Base-by-base conservation (phyloP, 2,329 filamentous ascomycete genomes). In the Xylariaceae sp. region DNA sequence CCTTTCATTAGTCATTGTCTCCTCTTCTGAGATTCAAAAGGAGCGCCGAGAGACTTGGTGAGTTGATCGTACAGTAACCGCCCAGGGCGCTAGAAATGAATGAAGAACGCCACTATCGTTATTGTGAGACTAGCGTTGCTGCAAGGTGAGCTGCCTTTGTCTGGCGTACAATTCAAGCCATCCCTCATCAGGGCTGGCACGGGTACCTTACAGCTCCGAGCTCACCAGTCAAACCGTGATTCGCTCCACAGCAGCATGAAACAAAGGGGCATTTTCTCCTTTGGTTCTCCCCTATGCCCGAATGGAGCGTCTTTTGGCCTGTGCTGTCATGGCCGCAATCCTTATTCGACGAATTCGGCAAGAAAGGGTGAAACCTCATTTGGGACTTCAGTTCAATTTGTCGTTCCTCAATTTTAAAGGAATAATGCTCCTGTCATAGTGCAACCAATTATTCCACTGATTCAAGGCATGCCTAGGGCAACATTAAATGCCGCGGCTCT, bases 121-220 rank as follows among this genome's bases (percentile, higher is more conserved):
- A 36, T 43, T 56, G 16, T 16, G 33, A 52, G 58, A 17, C 40
- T 62, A 62, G 59, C 44, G 28, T 12, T 2, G 14, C 59, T 56
- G 59, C 48, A 47, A 44, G 47, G 51, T 53, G 51, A 58, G 51
- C 37, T 40, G 43, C 50, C 54, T 61, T 58, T 55, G 60, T 56
- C 60, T 69, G 64, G 64, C 60, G 58, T n/a, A n/a, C 36, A 21
- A 21, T 45, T 57, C 53, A 49, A 33, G 40, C 29, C 51, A 40
- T 45, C n/a, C n/a, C n/a, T n/a, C n/a, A n/a, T n/a, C 64, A 59
- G 53, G 64, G 56, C 56, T 62, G 60, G 60, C 62, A 65, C 63
- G 62, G 67, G 67, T 69, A 65, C 65, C 67, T 68, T 65, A 64
- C 67, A 69, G 59, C 33, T 49, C 47, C 17, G 43, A 54, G 58